A percentile compares a stretch with the other conserved stretches of the same genome.
These are phyloP conservation scores for Candida maltosa DNA, from an alignment of 805 yeast species.

Conservation along the genomic window DNA sequence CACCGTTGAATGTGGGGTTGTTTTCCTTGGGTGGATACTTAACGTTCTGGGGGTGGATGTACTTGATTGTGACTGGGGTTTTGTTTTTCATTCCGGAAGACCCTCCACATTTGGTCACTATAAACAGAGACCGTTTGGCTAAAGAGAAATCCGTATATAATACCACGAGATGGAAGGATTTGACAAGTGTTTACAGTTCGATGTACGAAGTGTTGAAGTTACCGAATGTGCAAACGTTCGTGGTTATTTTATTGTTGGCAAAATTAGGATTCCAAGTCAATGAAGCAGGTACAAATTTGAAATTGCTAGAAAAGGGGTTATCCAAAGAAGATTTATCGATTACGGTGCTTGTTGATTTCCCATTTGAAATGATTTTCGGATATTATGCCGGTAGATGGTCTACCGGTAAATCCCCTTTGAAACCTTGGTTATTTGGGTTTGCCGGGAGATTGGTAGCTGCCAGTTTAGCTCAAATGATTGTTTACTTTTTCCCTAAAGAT, in stretches of 20 bases:
- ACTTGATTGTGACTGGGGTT: constrained; percentile 61
- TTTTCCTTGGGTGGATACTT: constrained; percentile 74
- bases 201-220: constrained; percentile 70
- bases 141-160: constrained; percentile 25
- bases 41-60: constrained; percentile 71
- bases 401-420: constrained; percentile 67
- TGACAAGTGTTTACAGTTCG: constrained; percentile 55
- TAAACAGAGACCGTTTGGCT: constrained; percentile 26
- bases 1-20: constrained; percentile 62
- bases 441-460: constrained; percentile 81
- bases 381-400: constrained; percentile 96
- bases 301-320: constrained; percentile 85
- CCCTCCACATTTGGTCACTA: constrained; percentile 46
- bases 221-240: constrained; percentile 69
- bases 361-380: constrained; percentile 92
- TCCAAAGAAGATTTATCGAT: constrained; percentile 91
- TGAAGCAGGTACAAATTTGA: constrained; percentile 92
- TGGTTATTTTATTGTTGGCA: constrained; percentile 70
- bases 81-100: constrained; percentile 70
- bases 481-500: constrained; percentile 63
- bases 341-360: constrained; percentile 90
- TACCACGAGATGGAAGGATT: constrained; percentile 17
- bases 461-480: constrained; percentile 66
- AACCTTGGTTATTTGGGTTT: constrained; percentile 89
- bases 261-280: constrained; percentile 94